Base-by-base conservation (phyloP, 202 grass and related monocot species). In the Elaeis oleifera region DNA sequence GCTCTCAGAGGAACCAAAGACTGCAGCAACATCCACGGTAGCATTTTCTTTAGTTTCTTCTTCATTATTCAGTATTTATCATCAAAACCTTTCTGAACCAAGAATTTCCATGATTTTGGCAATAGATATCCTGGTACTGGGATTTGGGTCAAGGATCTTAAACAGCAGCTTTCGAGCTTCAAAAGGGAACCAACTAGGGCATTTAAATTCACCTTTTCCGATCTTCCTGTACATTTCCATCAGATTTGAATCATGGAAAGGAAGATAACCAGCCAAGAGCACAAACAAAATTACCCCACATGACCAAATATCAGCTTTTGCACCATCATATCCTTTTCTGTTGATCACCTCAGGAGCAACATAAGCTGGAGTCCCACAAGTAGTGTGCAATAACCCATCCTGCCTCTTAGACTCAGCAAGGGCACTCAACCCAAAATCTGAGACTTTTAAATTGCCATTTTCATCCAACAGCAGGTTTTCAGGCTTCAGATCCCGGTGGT, bases 391-490 rank as follows among this genome's bases (percentile, higher is more conserved):
- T 15, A 95, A 81, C 67, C 90, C 85, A 71, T 95, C 90, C 64
- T 90, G 82, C 68, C 85, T 89, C 58, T 76, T 84, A 4, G 71
- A 90, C 29, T 90, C 85, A 16, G 73, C 74, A 29, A 90, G 70
- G n/a, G 85, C 90, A 74, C 90, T 90, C 21, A 95, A 67, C 50
- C 90, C 90, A 84, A 95, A 95, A 84, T 95, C 90, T 18, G 85
- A 95, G 18, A 95, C 90, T 72, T 90, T 87, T 19, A 95, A 77
- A 57, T 90, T 84, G 70, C 86, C 85, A 63, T 76, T 76, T 18
- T 90, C 90, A 83, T 95, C 90, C 23, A 95, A 71, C 5, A 95
- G 83, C 58, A 90, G 74, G 73, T 95, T 95, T 81, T 95, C 90
- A 8, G 85, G 90, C 67, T 95, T 95, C 70, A 95, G 73, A 61